These are phyloP conservation scores for Kandelia obovata DNA, from an alignment of 345 rosid genomes.

Conservation along the genomic window DNA sequence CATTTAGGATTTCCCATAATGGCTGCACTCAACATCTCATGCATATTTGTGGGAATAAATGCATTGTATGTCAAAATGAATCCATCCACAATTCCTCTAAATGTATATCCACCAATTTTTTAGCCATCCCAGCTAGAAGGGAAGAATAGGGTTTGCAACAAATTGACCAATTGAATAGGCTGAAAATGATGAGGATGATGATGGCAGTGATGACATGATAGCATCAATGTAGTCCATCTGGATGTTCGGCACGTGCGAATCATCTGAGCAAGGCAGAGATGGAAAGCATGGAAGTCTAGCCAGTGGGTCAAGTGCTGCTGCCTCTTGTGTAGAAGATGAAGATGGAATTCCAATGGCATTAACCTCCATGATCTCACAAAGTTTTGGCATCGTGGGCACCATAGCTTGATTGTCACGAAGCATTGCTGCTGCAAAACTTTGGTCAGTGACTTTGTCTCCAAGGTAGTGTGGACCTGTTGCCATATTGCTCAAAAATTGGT, in stretches of 20 bases:
- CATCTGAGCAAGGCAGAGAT: constrained; percentile 24
- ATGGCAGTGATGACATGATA: constrained; percentile 41
- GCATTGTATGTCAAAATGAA: constrained; percentile 11
- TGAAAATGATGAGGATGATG: constrained; percentile 29
- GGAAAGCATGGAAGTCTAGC: constrained; percentile 31
- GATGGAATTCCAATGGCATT: constrained; percentile 19
- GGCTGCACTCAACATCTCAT: constrained; percentile 30
- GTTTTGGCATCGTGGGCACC: constrained; percentile 44
- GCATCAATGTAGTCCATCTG: constrained; percentile 58
- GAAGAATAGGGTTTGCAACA: constrained; percentile 52
- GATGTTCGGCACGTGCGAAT: constrained; percentile 24
- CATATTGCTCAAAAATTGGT: constrained; percentile 23
- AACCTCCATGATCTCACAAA: constrained; percentile 54
- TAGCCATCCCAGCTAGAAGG: constrained; percentile 52
- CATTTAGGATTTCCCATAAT: constrained; percentile 43
- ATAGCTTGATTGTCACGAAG: constrained; percentile 21
- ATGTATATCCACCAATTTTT: constrained; percentile 22
- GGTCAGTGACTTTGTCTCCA: constrained; percentile 23
- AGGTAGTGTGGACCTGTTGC: background rate
- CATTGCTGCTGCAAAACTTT: constrained; percentile 18
- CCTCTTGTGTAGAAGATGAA: constrained; percentile 26
- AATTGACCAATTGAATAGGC: constrained; percentile 44
- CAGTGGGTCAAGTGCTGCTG: constrained; percentile 21
- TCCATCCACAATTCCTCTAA: constrained; percentile 16
- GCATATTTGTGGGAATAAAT: constrained; percentile 32